These are phyloP conservation scores for Spathaspora girioi DNA, from an alignment of 805 yeast species.

Conservation along the genomic window DNA sequence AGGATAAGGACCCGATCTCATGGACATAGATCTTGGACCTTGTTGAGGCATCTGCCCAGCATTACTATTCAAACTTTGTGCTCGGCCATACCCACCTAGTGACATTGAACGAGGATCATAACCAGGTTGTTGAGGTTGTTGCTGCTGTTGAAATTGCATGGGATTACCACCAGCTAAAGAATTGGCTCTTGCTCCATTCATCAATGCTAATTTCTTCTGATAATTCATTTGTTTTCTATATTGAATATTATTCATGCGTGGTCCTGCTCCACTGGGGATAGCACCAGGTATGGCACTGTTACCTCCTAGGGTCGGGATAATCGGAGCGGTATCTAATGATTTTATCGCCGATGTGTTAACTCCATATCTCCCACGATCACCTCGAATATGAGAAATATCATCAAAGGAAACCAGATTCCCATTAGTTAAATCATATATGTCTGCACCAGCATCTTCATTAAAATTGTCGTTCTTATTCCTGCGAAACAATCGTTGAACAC, in stretches of 20 bases:
- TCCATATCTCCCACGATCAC: slow-evolving; percentile 67
- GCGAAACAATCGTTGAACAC: slow-evolving; percentile 40
- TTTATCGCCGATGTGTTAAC: slow-evolving; percentile 18
- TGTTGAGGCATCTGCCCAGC: slow-evolving; percentile 2
- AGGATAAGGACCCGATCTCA: slow-evolving; percentile 11
- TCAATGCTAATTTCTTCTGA: slow-evolving; percentile 56
- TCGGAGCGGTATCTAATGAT: slow-evolving; percentile 60
- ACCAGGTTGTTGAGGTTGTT: slow-evolving; percentile 5
- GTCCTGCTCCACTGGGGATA: not conserved
- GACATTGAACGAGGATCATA: slow-evolving; percentile 10
- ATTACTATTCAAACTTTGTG: slow-evolving; percentile 15
- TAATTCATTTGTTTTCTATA: slow-evolving; percentile 69
- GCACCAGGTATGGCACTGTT: slow-evolving; percentile 13
- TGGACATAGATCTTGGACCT: slow-evolving; percentile 28
- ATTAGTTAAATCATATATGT: slow-evolving; percentile 35
- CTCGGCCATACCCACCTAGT: slow-evolving; percentile 8
- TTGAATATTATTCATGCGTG: slow-evolving; percentile 44
- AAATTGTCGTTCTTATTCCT: slow-evolving; percentile 25
- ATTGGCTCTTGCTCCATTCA: slow-evolving; percentile 45
- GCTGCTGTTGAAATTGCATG: slow-evolving; percentile 14
- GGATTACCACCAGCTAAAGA: slow-evolving; percentile 34
- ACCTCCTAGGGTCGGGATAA: slow-evolving; percentile 64
- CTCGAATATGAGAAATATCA: slow-evolving; percentile 57
- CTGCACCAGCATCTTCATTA: slow-evolving; percentile 16
- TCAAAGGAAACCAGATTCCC: slow-evolving; percentile 51